Conservation (phyloP, 225 moss, liverwort and hornwort genomes). For the Marchantia polymorpha region DNA sequence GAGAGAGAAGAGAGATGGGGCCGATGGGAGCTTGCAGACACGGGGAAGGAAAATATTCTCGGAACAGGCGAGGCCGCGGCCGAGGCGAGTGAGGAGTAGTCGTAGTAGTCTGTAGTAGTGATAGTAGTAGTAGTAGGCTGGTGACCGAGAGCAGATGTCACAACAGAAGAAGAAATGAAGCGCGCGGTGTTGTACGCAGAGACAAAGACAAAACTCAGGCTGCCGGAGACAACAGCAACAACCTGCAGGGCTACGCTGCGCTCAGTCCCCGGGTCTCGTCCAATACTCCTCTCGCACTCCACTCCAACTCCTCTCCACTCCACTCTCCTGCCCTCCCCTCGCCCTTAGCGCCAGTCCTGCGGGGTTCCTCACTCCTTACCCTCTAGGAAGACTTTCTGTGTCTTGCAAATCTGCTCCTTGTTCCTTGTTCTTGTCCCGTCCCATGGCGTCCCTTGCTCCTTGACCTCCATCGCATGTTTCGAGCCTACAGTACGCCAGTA, state of each 20-base stretch:
- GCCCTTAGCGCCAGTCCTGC: background rate
- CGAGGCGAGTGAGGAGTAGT: background rate
- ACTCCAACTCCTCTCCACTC: background rate
- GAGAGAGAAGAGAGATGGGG: background rate
- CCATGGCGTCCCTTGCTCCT: background rate
- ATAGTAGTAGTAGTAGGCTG: too few relatives aligned
- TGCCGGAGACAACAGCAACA: slow-evolving; percentile 18
- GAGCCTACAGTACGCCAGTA: too few relatives aligned
- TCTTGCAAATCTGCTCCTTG: background rate
- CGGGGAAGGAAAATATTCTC: background rate
- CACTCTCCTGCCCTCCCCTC: background rate
- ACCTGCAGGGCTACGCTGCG: background rate
- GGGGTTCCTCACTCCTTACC: background rate
- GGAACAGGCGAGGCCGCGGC: background rate
- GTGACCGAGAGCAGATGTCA: background rate
- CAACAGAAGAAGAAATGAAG: background rate
- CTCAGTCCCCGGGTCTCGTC: background rate
- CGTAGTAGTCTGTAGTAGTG: too few relatives aligned
- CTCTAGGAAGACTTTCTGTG: background rate
- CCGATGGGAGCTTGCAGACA: background rate
- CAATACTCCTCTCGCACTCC: background rate
- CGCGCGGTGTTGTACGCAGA: background rate
- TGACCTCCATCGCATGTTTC: too few relatives aligned
- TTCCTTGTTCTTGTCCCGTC: background rate
- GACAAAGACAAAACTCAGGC: slow-evolving; percentile 5